Conservation (phyloP, 805 yeast genomes). For the Metschnikowia koreensis region DNA sequence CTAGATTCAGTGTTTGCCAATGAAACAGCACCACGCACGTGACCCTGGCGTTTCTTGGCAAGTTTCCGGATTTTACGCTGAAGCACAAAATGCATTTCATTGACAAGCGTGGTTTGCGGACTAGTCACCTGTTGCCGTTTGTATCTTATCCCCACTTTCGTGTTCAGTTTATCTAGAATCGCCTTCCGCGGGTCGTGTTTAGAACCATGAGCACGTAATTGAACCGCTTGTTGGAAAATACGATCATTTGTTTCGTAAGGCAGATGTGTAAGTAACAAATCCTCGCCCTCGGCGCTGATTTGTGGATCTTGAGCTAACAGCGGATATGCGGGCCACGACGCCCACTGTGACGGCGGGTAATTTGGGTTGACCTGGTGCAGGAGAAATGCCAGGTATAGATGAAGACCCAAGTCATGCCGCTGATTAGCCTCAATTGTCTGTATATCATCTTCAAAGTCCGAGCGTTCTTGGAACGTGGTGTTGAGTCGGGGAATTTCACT, state of each 20-base stretch:
- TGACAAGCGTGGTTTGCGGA: conserved; percentile 14
- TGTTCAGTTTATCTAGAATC: not conserved
- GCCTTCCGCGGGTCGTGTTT: not conserved
- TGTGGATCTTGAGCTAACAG: conserved; percentile 11
- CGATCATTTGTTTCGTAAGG: not conserved
- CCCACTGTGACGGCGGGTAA: conserved; percentile 45
- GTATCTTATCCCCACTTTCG: not conserved
- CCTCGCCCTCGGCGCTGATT: conserved; percentile 9
- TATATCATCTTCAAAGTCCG: conserved; percentile 10
- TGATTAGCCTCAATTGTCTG: conserved; percentile 46
- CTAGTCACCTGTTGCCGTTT: conserved; percentile 4
- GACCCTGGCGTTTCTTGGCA: not conserved
- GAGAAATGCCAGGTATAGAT: conserved; percentile 58
- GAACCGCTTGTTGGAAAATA: not conserved
- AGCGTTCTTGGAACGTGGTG: not conserved
- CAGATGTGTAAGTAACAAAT: conserved; percentile 4
- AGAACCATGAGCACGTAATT: not conserved
- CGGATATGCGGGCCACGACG: conserved; percentile 55
- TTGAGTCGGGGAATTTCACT: not conserved
- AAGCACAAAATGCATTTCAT: conserved; percentile 17
- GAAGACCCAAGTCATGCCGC: conserved; percentile 58
- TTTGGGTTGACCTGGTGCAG: conserved; percentile 35
- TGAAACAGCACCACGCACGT: not conserved
- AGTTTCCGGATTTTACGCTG: conserved; percentile 6
- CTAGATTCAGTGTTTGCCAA: conserved; percentile 2